These are phyloP conservation scores for Citrus sinensis DNA, from an alignment of 345 rosid genomes.

Conservation along the genomic window DNA sequence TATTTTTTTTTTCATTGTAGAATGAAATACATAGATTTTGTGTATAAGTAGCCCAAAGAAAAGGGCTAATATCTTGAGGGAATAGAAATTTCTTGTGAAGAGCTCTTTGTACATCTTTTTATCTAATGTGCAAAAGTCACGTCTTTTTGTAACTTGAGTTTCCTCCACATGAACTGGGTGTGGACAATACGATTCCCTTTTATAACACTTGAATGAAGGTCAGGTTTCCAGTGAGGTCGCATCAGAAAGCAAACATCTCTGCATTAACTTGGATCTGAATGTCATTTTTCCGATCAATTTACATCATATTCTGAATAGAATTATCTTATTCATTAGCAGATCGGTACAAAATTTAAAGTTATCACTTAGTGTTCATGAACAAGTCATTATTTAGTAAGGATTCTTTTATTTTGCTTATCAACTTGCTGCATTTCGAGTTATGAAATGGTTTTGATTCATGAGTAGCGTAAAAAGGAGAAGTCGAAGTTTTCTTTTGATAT, in stretches of 20 bases:
- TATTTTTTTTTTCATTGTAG: neutral
- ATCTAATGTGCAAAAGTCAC: constrained; percentile 18
- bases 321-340: neutral
- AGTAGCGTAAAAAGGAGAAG: too few species aligned
- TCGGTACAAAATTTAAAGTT: neutral
- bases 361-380: too few species aligned
- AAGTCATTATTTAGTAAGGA: too few species aligned
- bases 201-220: neutral
- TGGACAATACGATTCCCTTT: neutral
- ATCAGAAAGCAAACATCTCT: neutral
- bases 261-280: neutral
- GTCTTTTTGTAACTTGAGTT: neutral
- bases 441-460: too few species aligned
- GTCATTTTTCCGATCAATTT: neutral
- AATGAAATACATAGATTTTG: neutral
- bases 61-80: constrained; percentile 3
- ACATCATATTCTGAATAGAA: neutral
- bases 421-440: too few species aligned
- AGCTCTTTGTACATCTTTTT: constrained; percentile 24
- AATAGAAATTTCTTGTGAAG: constrained; percentile 18
- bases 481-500: too few species aligned
- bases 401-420: too few species aligned
- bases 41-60: constrained; percentile 17
- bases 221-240: neutral
- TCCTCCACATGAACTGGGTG: neutral